Percentiles rank a stretch among this genome's conserved stretches.
phyloP scores from a whole-genome alignment of 176 grass and related monocot species.

The Zizania latifolia region DNA sequence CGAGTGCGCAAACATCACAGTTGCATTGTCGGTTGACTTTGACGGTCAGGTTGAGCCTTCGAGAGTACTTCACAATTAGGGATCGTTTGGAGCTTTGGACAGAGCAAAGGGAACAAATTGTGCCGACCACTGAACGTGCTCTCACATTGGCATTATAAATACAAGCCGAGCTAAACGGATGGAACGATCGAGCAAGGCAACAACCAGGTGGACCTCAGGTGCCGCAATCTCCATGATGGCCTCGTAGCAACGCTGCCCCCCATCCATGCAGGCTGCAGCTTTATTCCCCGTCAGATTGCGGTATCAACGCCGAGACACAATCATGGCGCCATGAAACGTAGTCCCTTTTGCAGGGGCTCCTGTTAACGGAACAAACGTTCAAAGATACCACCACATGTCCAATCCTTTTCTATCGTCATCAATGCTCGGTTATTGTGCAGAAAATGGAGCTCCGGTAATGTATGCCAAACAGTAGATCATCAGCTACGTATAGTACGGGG shows the following conservation, averaged over 20 bases:
- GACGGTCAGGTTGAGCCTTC: not conserved
- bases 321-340: not conserved
- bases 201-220: conserved; percentile 38
- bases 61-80: too few species aligned
- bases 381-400: not conserved
- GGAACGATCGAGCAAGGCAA: conserved; percentile 3
- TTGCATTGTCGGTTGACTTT: not conserved
- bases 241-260: not conserved
- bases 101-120: not conserved
- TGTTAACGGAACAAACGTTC: not conserved
- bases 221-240: conserved; percentile 31
- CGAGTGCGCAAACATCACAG: not conserved
- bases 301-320: not conserved
- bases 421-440: not conserved
- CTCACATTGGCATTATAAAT: not conserved
- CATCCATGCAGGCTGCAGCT: conserved; percentile 8
- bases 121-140: not conserved
- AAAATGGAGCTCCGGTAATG: too few species aligned
- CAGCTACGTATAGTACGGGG: too few species aligned
- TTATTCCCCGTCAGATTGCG: conserved; percentile 23
- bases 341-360: conserved; percentile 11
- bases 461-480: too few species aligned
- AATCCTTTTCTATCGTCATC: not conserved
- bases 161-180: not conserved
- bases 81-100: not conserved